These are phyloP conservation scores for Phylloporus rhodoxanthus DNA, from an alignment of 768 basidiomycete genomes.

Conservation along the genomic window DNA sequence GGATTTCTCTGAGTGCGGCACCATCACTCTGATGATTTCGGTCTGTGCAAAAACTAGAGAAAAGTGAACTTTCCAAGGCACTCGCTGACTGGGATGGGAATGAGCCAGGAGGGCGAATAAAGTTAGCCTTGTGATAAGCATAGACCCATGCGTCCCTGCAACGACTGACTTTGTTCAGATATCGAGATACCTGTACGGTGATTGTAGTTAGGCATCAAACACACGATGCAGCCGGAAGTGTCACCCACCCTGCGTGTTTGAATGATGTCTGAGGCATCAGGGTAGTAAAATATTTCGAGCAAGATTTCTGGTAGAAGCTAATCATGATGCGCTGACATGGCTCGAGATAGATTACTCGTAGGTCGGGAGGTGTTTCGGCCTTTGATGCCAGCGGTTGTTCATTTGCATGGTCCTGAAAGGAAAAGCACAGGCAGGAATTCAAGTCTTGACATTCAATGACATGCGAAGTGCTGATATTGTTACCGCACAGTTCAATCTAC, in stretches of 20 bases:
- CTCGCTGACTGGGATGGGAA: background rate
- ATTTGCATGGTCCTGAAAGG: conserved; percentile 9
- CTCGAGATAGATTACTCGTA: no score
- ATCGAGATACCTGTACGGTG: background rate
- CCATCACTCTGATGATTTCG: conserved; percentile 1
- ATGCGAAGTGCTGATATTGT: background rate
- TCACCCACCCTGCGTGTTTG: background rate
- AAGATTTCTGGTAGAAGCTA: background rate
- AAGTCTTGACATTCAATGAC: no score
- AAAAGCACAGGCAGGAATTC: background rate
- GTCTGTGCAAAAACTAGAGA: conserved; percentile 9
- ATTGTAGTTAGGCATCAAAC: background rate
- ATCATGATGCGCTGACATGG: no score
- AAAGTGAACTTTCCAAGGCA: conserved; percentile 6
- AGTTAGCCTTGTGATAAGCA: conserved; percentile 7
- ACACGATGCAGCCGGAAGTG: background rate
- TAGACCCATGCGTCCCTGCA: conserved; percentile 12
- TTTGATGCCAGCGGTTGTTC: background rate
- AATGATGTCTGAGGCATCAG: background rate
- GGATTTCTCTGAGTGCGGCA: conserved; percentile 3
- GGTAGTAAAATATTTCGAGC: background rate
- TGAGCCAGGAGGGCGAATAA: background rate
- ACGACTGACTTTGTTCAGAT: conserved; percentile 1
- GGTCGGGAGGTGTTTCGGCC: background rate
- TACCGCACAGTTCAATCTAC: conserved; percentile 1